phyloP scores from a whole-genome alignment of 2,329 filamentous ascomycete species.

The Cordyceps pruinosa region DNA sequence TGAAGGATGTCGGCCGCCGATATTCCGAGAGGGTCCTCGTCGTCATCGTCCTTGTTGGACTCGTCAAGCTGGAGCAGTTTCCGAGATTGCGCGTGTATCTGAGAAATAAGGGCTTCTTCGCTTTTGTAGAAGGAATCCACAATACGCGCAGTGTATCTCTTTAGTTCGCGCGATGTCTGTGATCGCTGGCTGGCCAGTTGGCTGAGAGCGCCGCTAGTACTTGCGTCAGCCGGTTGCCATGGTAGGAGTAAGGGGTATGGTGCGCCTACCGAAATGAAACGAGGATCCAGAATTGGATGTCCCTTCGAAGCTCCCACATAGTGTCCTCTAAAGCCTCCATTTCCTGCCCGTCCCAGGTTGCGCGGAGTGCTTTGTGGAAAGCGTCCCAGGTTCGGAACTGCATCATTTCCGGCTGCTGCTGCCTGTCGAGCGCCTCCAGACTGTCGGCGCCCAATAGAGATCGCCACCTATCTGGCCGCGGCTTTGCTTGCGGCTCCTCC shows the following conservation, averaged over 20 bases:
- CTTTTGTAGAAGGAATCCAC: neutral
- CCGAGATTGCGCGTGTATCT: neutral
- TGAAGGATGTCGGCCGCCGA: neutral
- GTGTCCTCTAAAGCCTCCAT: neutral
- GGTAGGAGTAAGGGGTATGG: neutral
- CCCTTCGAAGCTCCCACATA: neutral
- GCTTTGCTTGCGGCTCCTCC: neutral
- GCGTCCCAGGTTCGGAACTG: constrained; percentile 2
- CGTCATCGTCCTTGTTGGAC: neutral
- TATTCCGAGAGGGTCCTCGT: neutral
- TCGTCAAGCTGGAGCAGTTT: neutral
- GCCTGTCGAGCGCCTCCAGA: neutral
- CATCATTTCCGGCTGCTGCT: neutral
- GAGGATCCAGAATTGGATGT: neutral
- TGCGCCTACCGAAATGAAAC: neutral
- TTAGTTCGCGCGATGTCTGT: neutral
- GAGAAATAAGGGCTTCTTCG: neutral
- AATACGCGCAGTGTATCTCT: neutral
- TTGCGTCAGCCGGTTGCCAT: neutral
- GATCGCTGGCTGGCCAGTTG: neutral
- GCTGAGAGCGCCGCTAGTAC: neutral
- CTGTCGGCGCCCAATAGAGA: neutral
- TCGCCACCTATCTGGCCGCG: neutral
- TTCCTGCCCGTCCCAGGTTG: neutral
- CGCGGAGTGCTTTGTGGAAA: neutral